Evolutionary conservation across 2,329 filamentous ascomycete species (phyloP), one percentile per base, ranked within the genome.

Genomic region (Penicillium frequentans): DNA sequence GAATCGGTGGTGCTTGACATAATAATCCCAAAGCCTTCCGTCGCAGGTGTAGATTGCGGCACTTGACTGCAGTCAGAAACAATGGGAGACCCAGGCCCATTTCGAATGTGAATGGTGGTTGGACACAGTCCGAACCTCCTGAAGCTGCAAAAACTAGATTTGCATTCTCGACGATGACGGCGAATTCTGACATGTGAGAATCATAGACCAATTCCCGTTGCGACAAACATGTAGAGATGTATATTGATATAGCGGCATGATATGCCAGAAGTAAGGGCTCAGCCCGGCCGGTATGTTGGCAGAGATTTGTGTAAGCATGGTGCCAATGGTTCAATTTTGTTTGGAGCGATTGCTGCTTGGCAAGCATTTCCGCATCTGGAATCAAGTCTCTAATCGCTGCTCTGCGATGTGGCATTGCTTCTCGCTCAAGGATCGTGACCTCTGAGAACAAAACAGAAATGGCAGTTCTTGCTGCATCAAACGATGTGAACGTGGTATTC

Each of bases 41-140:
- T 9, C 69, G 59, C n/a, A 69, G 21, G 2, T 0, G 10, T 23
- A 59, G 57, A 23, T 61, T 47, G 14, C 69, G 65, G 31, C 69
- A 71, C 35, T 66, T 70, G n/a, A 64, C 43, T 9, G 49, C 55
- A 9, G 64, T 65, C 19, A 65, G 31, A 33, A 62, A 66, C 8
- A 71, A 45, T 3, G 64, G 60, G 2, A 63, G 47, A 2, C 63
- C 64, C 14, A 62, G 49, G 3, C 63, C 62, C 57, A 63, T 58
- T 21, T 67, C 66, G 35, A 68, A 68, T 2, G 56, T 64, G 29
- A 68, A 68, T 14, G 61, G 60, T 4, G 63, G 13, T 33, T 33
- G 31, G 31, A 33, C 13, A 33, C 31, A 33, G 31, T 16, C 57
- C 49, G 56, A 56, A 2, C 31, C 43, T 3, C 49, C 26, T 5